A percentile compares a stretch with the other conserved stretches of the same genome.
These are phyloP conservation scores for Mycena citricolor DNA, from an alignment of 1,284 basidiomycete species.

Conservation along the genomic window DNA sequence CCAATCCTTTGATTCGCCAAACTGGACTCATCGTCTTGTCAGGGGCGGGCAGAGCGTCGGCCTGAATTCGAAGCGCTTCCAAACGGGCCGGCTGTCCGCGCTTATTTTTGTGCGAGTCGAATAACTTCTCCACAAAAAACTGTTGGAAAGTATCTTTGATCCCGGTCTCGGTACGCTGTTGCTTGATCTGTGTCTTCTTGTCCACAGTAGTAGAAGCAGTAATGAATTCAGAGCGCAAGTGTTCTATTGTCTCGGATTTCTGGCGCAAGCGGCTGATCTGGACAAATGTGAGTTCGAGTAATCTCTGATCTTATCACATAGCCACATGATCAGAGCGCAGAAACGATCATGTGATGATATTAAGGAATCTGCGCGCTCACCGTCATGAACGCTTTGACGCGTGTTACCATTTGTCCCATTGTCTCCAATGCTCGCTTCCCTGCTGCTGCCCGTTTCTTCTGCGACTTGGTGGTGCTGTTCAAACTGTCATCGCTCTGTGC, in stretches of 20 bases:
- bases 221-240: conserved; percentile 23
- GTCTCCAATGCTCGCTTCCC: conserved; percentile 5
- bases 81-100: conserved; percentile 14
- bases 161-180: conserved; percentile 25
- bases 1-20: conserved; percentile 28
- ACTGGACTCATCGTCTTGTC: conserved; percentile 26
- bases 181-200: conserved; percentile 23
- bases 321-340: no score
- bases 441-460: not conserved
- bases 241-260: conserved; percentile 22
- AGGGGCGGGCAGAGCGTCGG: conserved; percentile 23
- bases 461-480: not conserved
- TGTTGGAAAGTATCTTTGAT: conserved; percentile 33
- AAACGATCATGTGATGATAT: no score
- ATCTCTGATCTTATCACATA: no score
- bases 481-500: not conserved
- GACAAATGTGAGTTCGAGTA: not conserved
- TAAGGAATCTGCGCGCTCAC: conserved; percentile 19
- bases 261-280: conserved; percentile 23
- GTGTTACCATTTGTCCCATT: conserved; percentile 19
- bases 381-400: conserved; percentile 22
- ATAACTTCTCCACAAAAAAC: conserved; percentile 26
- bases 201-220: conserved; percentile 19
- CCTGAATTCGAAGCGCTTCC: conserved; percentile 17
- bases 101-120: conserved; percentile 24